phyloP scores from a whole-genome alignment of 23 red algal genomes.

The Pyropia haitanensis region DNA sequence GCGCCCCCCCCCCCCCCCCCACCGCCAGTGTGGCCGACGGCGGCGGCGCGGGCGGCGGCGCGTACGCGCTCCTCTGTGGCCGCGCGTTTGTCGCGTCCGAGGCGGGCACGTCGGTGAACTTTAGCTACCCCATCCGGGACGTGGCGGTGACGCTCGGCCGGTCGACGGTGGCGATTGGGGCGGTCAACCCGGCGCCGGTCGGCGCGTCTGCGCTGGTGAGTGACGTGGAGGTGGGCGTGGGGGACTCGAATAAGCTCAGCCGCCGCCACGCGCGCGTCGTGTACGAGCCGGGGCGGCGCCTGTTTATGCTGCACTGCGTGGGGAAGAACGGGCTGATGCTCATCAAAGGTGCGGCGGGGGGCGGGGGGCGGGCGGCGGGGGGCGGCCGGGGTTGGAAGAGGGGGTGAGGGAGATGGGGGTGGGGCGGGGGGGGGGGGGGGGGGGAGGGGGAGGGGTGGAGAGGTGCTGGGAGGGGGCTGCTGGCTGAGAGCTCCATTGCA shows the following conservation, averaged over 20 bases:
- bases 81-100: too few relatives aligned
- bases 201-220: slow-evolving; percentile 20
- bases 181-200: slow-evolving; percentile 13
- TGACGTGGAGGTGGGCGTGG: slow-evolving; percentile 67
- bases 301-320: slow-evolving; percentile 47
- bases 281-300: slow-evolving; percentile 22
- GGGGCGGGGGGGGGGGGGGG: too few relatives aligned
- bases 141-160: slow-evolving; percentile 17
- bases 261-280: slow-evolving; percentile 57
- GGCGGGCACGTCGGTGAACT: slow-evolving; percentile 2
- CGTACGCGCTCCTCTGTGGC: too few relatives aligned
- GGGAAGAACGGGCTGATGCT: slow-evolving; percentile 72
- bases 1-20: slow-evolving; percentile 6
- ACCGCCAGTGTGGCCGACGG: neutral
- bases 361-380: too few relatives aligned
- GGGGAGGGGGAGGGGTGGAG: too few relatives aligned
- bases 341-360: slow-evolving; percentile 14
- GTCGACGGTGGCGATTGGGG: slow-evolving; percentile 5
- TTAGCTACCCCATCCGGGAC: slow-evolving; percentile 21
- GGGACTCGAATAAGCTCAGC: slow-evolving; percentile 66
- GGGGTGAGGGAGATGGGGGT: too few relatives aligned
- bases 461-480: too few relatives aligned
- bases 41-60: neutral
- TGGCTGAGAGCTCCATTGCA: too few relatives aligned
- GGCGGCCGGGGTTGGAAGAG: too few relatives aligned